These are phyloP conservation scores for Apiospora rasikravindrae DNA, from an alignment of 2,329 filamentous ascomycete species.

Conservation along the genomic window DNA sequence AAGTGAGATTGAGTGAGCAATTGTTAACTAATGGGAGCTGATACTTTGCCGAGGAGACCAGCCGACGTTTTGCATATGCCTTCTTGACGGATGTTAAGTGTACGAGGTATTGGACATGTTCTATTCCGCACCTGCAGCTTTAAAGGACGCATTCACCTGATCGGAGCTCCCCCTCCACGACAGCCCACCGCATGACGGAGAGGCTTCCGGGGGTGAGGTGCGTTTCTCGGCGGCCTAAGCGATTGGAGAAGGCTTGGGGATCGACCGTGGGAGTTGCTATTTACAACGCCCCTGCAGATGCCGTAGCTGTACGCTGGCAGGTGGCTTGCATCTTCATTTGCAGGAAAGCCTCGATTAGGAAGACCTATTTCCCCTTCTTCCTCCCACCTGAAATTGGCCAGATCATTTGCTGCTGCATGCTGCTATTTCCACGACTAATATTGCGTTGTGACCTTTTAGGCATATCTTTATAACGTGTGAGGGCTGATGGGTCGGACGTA, in stretches of 20 bases:
- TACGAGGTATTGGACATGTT: neutral
- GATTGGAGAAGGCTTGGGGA: constrained; percentile 1
- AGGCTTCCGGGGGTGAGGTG: neutral
- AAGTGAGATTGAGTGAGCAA: neutral
- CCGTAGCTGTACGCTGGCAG: neutral
- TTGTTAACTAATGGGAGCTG: neutral
- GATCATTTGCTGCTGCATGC: neutral
- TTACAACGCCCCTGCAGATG: neutral
- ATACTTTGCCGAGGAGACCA: neutral
- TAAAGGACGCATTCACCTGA: neutral
- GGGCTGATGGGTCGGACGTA: neutral
- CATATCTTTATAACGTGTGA: neutral
- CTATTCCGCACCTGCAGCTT: neutral
- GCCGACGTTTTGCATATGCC: neutral
- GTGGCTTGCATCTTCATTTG: constrained; percentile 2
- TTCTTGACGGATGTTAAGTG: neutral
- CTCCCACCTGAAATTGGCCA: neutral
- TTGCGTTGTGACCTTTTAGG: neutral
- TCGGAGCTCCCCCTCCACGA: neutral
- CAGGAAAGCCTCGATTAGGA: neutral
- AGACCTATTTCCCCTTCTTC: neutral
- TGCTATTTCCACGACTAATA: neutral
- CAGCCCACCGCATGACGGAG: neutral
- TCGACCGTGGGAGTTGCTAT: neutral
- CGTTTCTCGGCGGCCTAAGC: constrained; percentile 7